A percentile compares a stretch with the other conserved stretches of the same genome.
These are phyloP conservation scores for Phytophthora pistaciae DNA, from an alignment of 352 stramenopile genomes.

Conservation along the genomic window DNA sequence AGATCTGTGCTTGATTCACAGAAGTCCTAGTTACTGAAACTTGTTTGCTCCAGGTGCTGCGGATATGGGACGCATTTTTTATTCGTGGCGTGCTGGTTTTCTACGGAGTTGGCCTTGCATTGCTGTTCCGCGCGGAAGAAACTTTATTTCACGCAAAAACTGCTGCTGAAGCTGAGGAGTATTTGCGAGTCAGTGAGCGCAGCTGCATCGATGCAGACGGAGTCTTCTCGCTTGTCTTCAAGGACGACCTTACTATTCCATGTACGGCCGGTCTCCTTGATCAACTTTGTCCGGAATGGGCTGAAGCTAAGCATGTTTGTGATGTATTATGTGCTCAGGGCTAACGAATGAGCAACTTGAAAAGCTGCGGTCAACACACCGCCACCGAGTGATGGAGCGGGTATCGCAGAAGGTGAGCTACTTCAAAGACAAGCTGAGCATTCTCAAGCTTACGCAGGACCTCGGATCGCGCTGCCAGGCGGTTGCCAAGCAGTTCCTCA, in stretches of 20 bases:
- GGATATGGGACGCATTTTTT: conserved; percentile 86
- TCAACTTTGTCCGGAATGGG: neutral
- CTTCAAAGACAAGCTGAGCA: conserved; percentile 60
- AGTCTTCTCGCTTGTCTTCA: conserved; percentile 80
- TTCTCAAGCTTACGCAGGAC: conserved; percentile 68
- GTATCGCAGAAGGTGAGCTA: conserved; percentile 58
- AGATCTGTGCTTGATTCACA: neutral
- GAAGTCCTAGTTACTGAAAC: neutral
- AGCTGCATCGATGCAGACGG: conserved; percentile 77
- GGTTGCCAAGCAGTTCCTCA: conserved; percentile 48
- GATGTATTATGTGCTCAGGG: conserved; percentile 40
- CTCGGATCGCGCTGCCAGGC: conserved; percentile 44
- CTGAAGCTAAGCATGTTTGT: neutral
- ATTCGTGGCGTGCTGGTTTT: conserved; percentile 74
- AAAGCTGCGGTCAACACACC: conserved; percentile 57
- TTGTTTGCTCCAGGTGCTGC: conserved; percentile 50
- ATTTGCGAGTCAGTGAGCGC: conserved; percentile 59
- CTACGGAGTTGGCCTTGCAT: conserved; percentile 71
- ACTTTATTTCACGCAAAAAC: conserved; percentile 74
- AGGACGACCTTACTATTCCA: conserved; percentile 82
- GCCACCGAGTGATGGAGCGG: conserved; percentile 60
- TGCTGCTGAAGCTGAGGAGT: conserved; percentile 55
- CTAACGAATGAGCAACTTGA: conserved; percentile 75
- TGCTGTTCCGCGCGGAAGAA: conserved; percentile 76
- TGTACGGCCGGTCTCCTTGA: conserved; percentile 47